phyloP scores from a whole-genome alignment of 495 filamentous ascomycete genomes.

The Trichoderma virens region DNA sequence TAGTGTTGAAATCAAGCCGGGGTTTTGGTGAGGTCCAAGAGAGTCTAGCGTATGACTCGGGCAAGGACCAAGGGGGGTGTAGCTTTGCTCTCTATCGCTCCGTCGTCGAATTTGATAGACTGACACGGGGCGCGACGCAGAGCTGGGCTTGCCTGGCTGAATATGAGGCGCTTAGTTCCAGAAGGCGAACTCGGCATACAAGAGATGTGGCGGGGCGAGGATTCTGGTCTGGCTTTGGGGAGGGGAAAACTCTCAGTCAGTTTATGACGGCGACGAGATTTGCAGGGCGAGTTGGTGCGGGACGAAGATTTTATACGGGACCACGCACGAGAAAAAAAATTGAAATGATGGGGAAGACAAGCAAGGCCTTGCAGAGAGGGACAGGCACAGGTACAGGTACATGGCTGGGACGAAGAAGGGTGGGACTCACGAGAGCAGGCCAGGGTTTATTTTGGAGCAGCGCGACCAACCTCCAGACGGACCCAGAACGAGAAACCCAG shows the following conservation, averaged over 20 bases:
- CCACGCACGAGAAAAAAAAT: background rate
- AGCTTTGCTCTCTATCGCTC: background rate
- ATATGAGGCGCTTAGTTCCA: slow-evolving; percentile 3
- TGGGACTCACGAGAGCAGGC: background rate
- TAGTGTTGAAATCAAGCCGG: background rate
- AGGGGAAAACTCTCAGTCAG: background rate
- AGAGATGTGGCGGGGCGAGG: background rate
- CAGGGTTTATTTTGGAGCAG: slow-evolving; percentile 1
- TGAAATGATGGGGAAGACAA: background rate
- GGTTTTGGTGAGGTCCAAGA: background rate
- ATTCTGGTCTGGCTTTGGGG: background rate
- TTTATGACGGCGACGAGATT: slow-evolving; percentile 5
- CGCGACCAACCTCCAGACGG: background rate
- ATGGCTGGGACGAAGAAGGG: background rate
- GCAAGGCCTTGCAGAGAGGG: no score
- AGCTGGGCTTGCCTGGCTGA: background rate
- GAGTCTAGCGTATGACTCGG: slow-evolving; percentile 6
- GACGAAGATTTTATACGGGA: slow-evolving; percentile 2
- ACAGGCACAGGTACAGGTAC: background rate
- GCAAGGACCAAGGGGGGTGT: background rate
- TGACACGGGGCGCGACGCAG: slow-evolving; percentile 1
- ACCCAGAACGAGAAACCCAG: background rate
- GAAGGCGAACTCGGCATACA: background rate
- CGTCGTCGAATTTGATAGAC: background rate
- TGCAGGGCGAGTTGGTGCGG: background rate